phyloP scores from a whole-genome alignment of 2,329 filamentous ascomycete species.

The Alternaria incomplexa region DNA sequence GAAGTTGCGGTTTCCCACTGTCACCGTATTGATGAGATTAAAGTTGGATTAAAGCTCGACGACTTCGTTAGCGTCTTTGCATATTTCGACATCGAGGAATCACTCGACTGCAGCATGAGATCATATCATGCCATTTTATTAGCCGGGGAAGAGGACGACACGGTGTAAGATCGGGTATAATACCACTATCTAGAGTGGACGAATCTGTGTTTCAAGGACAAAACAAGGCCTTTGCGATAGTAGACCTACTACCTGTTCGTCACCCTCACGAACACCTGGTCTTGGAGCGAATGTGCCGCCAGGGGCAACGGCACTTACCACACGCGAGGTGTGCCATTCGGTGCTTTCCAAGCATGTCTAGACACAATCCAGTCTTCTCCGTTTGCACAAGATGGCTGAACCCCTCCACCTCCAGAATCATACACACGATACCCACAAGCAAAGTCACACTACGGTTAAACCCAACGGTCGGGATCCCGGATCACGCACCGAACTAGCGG shows the following conservation, averaged over 20 bases:
- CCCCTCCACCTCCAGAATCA: not conserved
- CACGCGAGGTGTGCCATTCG: not conserved
- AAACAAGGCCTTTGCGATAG: not conserved
- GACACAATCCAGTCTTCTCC: not conserved
- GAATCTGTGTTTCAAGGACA: not conserved
- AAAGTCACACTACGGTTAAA: not conserved
- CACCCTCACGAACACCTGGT: not conserved
- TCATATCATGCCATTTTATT: constrained; percentile 33
- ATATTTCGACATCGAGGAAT: constrained; percentile 44
- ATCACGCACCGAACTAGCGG: constrained; percentile 1
- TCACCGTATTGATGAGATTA: constrained; percentile 51
- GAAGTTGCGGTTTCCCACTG: constrained; percentile 52
- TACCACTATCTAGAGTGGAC: not conserved
- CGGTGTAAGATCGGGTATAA: constrained; percentile 22
- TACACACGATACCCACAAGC: not conserved
- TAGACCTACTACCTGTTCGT: not conserved
- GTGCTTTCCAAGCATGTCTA: not conserved
- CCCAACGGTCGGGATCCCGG: constrained; percentile 7
- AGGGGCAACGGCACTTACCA: not conserved
- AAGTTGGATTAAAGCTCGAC: constrained; percentile 57
- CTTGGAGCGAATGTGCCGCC: not conserved
- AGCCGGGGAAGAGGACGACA: constrained; percentile 48
- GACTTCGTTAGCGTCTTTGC: constrained; percentile 57
- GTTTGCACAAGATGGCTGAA: not conserved
- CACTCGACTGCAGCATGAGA: constrained; percentile 48